phyloP scores from a whole-genome alignment of 768 basidiomycete genomes.

The Tephrocybe rancida region DNA sequence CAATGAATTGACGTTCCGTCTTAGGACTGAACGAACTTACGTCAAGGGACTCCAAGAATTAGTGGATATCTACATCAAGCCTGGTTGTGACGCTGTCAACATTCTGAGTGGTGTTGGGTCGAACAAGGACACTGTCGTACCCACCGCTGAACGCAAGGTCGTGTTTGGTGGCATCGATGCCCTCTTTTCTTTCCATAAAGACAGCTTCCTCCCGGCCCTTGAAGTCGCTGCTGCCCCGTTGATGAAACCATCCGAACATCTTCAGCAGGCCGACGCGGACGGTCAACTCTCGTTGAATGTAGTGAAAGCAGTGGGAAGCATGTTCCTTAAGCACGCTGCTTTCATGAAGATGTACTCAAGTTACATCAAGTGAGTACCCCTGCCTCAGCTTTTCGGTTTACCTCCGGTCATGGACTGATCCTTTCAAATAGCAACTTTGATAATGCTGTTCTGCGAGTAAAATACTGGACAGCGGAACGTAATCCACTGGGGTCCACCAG shows the following conservation, averaged over 20 bases:
- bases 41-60: conserved; percentile 93
- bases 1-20: conserved; percentile 2
- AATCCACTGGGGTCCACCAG: conserved; percentile 37
- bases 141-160: conserved; percentile 81
- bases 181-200: conserved; percentile 89
- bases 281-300: conserved; percentile 75
- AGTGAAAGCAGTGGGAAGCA: conserved; percentile 81
- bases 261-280: conserved; percentile 61
- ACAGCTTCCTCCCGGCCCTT: conserved; percentile 90
- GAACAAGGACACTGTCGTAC: conserved; percentile 83
- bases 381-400: conserved; percentile 10
- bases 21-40: conserved; percentile 92
- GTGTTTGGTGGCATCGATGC: conserved; percentile 92
- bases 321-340: conserved; percentile 91
- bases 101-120: conserved; percentile 71
- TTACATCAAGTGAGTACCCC: conserved; percentile 84
- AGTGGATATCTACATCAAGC: conserved; percentile 93
- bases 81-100: conserved; percentile 71
- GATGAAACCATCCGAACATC: conserved; percentile 47
- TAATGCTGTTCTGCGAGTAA: conserved; percentile 85
- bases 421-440: conserved; percentile 79
- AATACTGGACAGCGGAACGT: conserved; percentile 77
- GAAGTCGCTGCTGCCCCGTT: conserved; percentile 77
- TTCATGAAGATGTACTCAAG: conserved; percentile 99
- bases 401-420: conserved; percentile 11